These are phyloP conservation scores for Mycena filopes DNA, from an alignment of 768 basidiomycete genomes.

Conservation along the genomic window DNA sequence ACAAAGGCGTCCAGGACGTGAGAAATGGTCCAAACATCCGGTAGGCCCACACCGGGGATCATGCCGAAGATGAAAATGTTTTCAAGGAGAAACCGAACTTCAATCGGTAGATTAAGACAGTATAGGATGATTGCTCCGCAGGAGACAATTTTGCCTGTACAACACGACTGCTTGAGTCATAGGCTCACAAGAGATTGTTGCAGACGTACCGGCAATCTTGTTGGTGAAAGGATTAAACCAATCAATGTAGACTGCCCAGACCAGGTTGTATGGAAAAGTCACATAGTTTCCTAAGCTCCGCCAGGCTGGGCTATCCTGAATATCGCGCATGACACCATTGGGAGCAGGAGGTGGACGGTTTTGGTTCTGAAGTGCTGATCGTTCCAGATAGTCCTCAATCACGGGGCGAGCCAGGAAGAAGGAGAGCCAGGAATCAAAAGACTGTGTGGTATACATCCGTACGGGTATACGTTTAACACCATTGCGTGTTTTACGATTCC, in stretches of 20 bases:
- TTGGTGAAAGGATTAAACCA: slow-evolving; percentile 50
- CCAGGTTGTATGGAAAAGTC: no score
- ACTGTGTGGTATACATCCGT: slow-evolving; percentile 7
- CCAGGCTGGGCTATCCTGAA: slow-evolving; percentile 30
- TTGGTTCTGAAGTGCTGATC: background rate
- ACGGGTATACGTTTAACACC: background rate
- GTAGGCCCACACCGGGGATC: background rate
- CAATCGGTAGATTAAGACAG: background rate
- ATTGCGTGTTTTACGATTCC: background rate
- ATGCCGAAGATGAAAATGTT: background rate
- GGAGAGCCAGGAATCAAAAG: slow-evolving; percentile 20
- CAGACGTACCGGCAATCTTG: slow-evolving; percentile 43
- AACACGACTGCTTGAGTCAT: background rate
- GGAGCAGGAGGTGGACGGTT: background rate
- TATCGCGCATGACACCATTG: slow-evolving; percentile 15
- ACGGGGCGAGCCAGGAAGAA: slow-evolving; percentile 11
- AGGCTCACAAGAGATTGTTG: background rate
- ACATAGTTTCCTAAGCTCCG: slow-evolving; percentile 18
- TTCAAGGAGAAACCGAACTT: background rate
- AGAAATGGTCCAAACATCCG: background rate
- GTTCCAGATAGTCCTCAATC: slow-evolving; percentile 7
- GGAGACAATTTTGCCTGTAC: slow-evolving; percentile 8
- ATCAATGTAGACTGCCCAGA: slow-evolving; percentile 46
- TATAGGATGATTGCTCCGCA: slow-evolving; percentile 14
- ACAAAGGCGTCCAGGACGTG: background rate